Base-by-base conservation (phyloP, 305 asterid genomes). In the Solanum hybrid region DNA sequence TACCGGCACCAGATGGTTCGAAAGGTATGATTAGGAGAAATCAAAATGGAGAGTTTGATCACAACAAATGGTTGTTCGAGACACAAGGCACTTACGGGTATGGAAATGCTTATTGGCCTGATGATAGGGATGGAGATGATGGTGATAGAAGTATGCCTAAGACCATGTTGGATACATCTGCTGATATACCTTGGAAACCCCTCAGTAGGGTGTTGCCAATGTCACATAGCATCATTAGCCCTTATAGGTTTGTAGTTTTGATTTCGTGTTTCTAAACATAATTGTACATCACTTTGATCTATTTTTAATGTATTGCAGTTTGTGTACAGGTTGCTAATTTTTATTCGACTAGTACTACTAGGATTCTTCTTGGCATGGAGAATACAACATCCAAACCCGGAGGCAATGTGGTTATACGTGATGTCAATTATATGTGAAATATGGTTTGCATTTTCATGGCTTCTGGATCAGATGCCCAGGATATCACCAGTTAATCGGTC, bases 81-180 rank as follows among this genome's bases (percentile, higher is more conserved):
- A 91, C 95, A 22, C 93, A 91, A 57, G 95, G 95, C 33, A 93
- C 95, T 1, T 94, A 94, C 86, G 95, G 95, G 31, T 92, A 91
- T 80, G 95, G 95, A 4, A 94, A 92, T 40, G 95, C 95, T 24
- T 94, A 94, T 79, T 94, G 95, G 94, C 95, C 95, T 51, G 94
- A 89, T 1, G 95, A 93, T 6, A 92, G 92, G 35, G 67, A 81
- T n/a, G 91, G 90, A 79, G 94, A 93, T 67, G 94, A 85, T 7
- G 91, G 87, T 3, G 92, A 86, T 33, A 69, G 89, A 39, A 90
- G 93, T 81, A 81, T 80, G 61, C 90, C 74, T 3, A 88, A 88
- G 8, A 91, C 89, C 40, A 82, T 91, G 88, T 28, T 92, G 22
- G 95, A 94, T 69, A 89, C 94, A 39, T 88, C 93, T 8, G 76